These are phyloP conservation scores for Trichoderma simmonsii DNA, from an alignment of 2,329 filamentous ascomycete species.

Conservation along the genomic window DNA sequence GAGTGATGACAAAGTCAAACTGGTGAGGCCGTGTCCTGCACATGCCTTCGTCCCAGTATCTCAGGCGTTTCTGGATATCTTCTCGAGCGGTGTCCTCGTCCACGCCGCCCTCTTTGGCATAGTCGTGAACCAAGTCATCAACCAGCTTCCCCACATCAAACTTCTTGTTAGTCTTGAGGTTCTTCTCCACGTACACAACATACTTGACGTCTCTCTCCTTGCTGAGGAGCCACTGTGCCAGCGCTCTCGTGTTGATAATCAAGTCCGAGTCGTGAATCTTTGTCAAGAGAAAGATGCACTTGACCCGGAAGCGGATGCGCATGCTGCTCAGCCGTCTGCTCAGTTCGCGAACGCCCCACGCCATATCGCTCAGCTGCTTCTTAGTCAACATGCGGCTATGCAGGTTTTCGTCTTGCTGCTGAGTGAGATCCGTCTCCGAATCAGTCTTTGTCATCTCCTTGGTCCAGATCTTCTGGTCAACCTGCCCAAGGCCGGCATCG, in stretches of 20 bases:
- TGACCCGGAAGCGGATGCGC: conserved; percentile 75
- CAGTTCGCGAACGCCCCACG: conserved; percentile 88
- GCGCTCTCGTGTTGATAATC: conserved; percentile 70
- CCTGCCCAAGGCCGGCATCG: conserved; percentile 47
- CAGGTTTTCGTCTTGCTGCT: conserved; percentile 33
- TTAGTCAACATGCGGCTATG: conserved; percentile 82
- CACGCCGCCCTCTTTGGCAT: conserved; percentile 36
- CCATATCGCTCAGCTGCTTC: conserved; percentile 94
- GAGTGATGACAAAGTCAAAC: conserved; percentile 90
- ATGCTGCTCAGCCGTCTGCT: conserved; percentile 83
- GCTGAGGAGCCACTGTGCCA: conserved; percentile 77
- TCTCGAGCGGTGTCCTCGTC: conserved; percentile 34
- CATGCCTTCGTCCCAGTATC: conserved; percentile 80
- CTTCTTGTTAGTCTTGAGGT: conserved; percentile 63
- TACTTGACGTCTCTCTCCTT: conserved; percentile 65
- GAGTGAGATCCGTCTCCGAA: conserved; percentile 39
- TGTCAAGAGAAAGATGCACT: conserved; percentile 80
- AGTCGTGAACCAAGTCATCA: conserved; percentile 52
- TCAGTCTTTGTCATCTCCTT: conserved; percentile 44
- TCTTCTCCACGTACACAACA: conserved; percentile 79
- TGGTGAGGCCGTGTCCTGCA: conserved; percentile 75
- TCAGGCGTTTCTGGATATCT: conserved; percentile 53
- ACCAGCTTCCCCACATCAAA: conserved; percentile 73
- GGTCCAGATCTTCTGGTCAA: conserved; percentile 57
- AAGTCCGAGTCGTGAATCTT: conserved; percentile 86